Evolutionary conservation across 805 yeast species (phyloP), one percentile per base, ranked within the genome.

Genomic region (Saccharomycopsis microspora): DNA sequence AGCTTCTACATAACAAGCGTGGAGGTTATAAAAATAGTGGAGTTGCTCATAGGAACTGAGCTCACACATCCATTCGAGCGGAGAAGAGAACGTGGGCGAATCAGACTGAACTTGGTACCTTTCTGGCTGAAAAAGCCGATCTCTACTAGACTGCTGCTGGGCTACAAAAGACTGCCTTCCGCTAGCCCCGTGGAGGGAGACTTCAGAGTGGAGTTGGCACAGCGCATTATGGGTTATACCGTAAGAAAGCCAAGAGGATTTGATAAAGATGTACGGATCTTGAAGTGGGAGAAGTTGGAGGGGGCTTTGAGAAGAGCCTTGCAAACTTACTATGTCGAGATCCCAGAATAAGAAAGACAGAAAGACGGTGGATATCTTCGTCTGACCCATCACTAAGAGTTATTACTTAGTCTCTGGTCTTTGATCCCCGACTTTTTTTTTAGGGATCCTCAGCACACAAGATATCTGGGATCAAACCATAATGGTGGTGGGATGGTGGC

Each of bases 11-110:
- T 80, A 48, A 80, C 85, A 1, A 72, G 80, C 48, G 84, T 80
- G 35, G 85, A 80, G 57, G 83, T 80, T 27, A 73, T 80, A 53
- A 78, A 74, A 60, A 74, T 80, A 54, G 81, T 80, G 32, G 85
- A 80, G 61, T 58, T 78, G 45, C 58, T 80, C 42, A 76, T 80
- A 53, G 80, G 81, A 4, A 66, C 72, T 3, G 69, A 69, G 48
- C 57, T 60, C 34, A 63, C 62, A 46, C 72, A 72, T 48, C 68
- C 75, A 4, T 67, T 66, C 5, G 80, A 74, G 47, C 70, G 77
- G 52, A 70, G 85, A 51, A 69, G 74, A 50, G 85, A 79, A 57
- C 60, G 83, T 43, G 85, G 85, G n/a, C 64, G 85, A 48, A 74
- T 80, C 41, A 66, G 85, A 61, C 75, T 80, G 42, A 79, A 80